phyloP scores from a whole-genome alignment of 2,329 filamentous ascomycete species.

The Corynespora cassiicola region DNA sequence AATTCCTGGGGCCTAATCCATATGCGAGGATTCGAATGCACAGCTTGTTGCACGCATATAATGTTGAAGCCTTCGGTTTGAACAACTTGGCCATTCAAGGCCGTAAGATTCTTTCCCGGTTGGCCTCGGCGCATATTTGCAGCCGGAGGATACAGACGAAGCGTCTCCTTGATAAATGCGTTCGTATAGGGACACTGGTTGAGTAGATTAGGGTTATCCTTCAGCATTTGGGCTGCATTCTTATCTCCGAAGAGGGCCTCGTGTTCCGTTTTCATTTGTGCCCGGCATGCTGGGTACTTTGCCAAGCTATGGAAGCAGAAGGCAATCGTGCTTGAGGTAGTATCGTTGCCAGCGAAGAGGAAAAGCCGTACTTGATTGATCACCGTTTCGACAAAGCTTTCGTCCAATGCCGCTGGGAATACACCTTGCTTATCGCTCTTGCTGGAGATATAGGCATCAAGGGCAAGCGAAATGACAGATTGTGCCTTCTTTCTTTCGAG shows the following conservation, averaged over 20 bases:
- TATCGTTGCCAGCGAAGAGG: constrained; percentile 39
- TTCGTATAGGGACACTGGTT: constrained; percentile 27
- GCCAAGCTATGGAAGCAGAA: constrained; percentile 29
- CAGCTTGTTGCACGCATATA: constrained; percentile 6
- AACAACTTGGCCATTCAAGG: constrained; percentile 1
- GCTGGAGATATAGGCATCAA: constrained; percentile 10
- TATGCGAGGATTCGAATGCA: constrained; percentile 11
- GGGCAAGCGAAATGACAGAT: constrained; percentile 12
- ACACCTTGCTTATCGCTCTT: not conserved
- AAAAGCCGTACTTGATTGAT: constrained; percentile 33
- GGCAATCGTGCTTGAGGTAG: constrained; percentile 31
- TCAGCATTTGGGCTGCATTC: constrained; percentile 10
- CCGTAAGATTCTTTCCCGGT: too few relatives aligned
- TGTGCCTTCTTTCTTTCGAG: not conserved
- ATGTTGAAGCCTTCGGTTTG: constrained; percentile 11
- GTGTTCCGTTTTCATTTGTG: constrained; percentile 29
- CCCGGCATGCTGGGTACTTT: constrained; percentile 20
- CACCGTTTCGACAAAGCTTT: constrained; percentile 20
- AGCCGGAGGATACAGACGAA: constrained; percentile 30
- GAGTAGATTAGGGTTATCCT: constrained; percentile 24
- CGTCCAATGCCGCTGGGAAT: constrained; percentile 11
- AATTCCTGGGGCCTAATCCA: constrained; percentile 17
- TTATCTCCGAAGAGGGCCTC: constrained; percentile 30
- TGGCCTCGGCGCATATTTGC: constrained; percentile 30
- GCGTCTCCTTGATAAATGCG: constrained; percentile 35